Evolutionary conservation across 2,329 filamentous ascomycete genomes (phyloP).

Genomic region (Trichoderma aggressivum): DNA sequence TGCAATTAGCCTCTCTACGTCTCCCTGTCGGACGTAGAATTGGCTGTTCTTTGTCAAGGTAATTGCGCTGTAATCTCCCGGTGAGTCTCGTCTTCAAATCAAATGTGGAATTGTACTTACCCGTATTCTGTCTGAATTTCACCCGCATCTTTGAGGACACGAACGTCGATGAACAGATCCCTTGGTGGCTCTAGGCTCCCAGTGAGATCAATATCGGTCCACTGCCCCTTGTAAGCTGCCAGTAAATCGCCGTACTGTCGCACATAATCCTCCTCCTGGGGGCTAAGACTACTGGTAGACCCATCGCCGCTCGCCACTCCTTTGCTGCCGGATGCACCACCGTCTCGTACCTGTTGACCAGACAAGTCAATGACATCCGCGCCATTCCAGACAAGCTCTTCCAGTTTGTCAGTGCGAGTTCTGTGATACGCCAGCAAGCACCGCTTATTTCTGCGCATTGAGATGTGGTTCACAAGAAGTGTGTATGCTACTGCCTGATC

Average conservation of each 20-base stretch:
- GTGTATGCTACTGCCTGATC: constrained; percentile 84
- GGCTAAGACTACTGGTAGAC: constrained; percentile 74
- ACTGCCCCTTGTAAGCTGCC: constrained; percentile 95
- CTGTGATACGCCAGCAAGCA: constrained; percentile 93
- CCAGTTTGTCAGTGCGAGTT: constrained; percentile 84
- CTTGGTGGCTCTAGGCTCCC: constrained; percentile 90
- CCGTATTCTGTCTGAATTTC: constrained; percentile 99
- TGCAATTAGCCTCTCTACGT: constrained; percentile 89
- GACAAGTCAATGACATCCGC: constrained; percentile 73
- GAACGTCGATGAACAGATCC: constrained; percentile 94
- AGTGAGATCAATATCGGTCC: constrained; percentile 96
- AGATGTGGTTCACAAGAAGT: constrained; percentile 87
- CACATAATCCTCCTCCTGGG: constrained; percentile 95
- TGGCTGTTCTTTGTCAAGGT: constrained; percentile 97
- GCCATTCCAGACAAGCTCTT: constrained; percentile 90
- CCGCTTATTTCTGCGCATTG: constrained; percentile 93
- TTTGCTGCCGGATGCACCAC: constrained; percentile 33
- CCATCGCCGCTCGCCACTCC: constrained; percentile 42
- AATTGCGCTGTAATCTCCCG: constrained; percentile 63
- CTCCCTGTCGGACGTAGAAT: constrained; percentile 92
- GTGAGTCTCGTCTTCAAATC: not conserved
- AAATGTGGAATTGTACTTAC: constrained; percentile 48
- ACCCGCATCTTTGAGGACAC: constrained; percentile 92
- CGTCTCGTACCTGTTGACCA: constrained; percentile 51
- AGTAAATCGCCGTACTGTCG: constrained; percentile 87